Evolutionary conservation across 1,284 basidiomycete species (phyloP).

Genomic region (Takashimella koratensis): DNA sequence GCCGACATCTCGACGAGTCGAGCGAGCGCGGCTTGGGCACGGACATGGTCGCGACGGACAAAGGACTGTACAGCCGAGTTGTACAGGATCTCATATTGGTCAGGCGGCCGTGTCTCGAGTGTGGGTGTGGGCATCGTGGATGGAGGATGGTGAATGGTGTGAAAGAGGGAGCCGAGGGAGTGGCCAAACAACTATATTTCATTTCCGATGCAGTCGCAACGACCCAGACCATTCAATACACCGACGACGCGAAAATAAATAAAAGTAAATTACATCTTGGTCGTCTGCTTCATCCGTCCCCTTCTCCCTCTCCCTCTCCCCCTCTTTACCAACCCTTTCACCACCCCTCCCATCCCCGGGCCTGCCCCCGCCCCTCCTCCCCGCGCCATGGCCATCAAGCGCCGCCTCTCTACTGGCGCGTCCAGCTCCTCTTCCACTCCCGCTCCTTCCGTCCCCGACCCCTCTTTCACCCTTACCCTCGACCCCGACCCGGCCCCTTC

Average conservation of each 20-base stretch:
- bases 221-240: background rate
- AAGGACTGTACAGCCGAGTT: slow-evolving; percentile 46
- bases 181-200: too few species aligned
- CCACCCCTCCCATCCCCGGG: too few species aligned
- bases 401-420: background rate
- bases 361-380: too few species aligned
- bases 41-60: slow-evolving; percentile 42
- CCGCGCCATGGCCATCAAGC: too few species aligned
- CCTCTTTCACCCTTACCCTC: background rate
- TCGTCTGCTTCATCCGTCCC: too few species aligned
- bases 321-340: too few species aligned
- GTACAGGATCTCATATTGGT: slow-evolving; percentile 37
- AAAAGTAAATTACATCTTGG: too few species aligned
- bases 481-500: background rate
- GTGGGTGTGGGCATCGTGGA: background rate
- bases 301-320: too few species aligned
- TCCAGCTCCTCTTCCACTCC: background rate
- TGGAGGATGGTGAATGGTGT: slow-evolving; percentile 2
- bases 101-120: slow-evolving; percentile 9
- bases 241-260: too few species aligned
- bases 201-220: too few species aligned
- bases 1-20: slow-evolving; percentile 23
- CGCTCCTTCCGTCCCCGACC: background rate
- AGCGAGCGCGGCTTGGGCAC: slow-evolving; percentile 33
- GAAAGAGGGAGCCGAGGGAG: too few species aligned